These are phyloP conservation scores for Zangia roseola DNA, from an alignment of 768 basidiomycete species.

Conservation along the genomic window DNA sequence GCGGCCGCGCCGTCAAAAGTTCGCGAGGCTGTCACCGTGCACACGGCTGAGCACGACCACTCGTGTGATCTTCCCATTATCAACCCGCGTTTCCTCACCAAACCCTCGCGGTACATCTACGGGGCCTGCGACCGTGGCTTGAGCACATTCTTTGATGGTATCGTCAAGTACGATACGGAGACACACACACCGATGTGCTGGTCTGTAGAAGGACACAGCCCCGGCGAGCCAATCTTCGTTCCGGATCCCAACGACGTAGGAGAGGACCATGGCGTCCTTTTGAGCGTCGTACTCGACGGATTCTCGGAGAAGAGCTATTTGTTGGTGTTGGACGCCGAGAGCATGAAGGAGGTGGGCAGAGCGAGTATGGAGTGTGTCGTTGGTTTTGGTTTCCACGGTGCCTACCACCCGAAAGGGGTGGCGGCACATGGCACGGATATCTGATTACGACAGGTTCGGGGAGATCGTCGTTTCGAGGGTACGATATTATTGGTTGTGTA, in stretches of 20 bases:
- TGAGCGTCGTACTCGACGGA: no score
- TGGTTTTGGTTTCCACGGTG: conserved; percentile 39
- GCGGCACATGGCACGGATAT: conserved; percentile 21
- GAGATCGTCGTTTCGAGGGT: no score
- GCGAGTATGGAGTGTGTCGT: conserved; percentile 32
- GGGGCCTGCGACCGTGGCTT: conserved; percentile 26
- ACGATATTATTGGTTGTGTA: no score
- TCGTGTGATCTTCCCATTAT: conserved; percentile 38
- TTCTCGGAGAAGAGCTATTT: no score
- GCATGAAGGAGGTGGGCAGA: no score
- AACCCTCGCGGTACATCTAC: conserved; percentile 33
- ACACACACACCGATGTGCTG: conserved; percentile 23
- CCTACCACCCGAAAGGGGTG: conserved; percentile 12
- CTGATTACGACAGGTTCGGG: no score
- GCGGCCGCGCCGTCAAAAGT: conserved; percentile 12
- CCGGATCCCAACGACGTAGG: conserved; percentile 24
- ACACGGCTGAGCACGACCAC: conserved; percentile 24
- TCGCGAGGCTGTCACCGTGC: conserved; percentile 18
- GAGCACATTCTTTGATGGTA: conserved; percentile 33
- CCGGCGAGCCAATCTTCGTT: conserved; percentile 40
- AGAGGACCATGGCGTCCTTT: conserved; percentile 39
- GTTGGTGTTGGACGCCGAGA: no score
- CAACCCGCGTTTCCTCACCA: conserved; percentile 31
- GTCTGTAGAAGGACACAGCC: conserved; percentile 28
- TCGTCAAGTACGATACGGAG: conserved; percentile 37